phyloP scores from a whole-genome alignment of 2,329 filamentous ascomycete species.

The Fusarium tuaranense region DNA sequence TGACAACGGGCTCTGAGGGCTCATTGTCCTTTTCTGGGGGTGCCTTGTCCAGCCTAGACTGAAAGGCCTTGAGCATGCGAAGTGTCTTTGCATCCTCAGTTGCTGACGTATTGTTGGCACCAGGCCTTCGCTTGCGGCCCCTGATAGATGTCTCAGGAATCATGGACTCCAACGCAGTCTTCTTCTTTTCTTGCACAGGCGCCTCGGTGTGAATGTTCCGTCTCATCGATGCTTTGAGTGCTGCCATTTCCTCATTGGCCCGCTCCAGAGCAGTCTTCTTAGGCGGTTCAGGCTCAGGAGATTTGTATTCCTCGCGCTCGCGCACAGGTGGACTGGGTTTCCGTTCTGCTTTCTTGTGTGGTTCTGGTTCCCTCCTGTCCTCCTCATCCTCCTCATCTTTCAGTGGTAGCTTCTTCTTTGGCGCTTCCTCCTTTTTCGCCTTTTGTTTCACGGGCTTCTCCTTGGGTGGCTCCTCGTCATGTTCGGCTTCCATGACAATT shows the following conservation, averaged over 20 bases:
- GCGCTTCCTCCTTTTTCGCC: conserved; percentile 46
- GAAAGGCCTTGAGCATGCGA: conserved; percentile 82
- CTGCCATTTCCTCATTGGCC: conserved; percentile 84
- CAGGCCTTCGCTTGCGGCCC: conserved; percentile 76
- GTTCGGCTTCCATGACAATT: conserved; percentile 71
- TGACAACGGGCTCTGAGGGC: conserved; percentile 26
- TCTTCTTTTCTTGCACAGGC: conserved; percentile 68
- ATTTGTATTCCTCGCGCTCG: conserved; percentile 28
- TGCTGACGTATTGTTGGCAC: conserved; percentile 62
- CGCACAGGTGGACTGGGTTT: conserved; percentile 27
- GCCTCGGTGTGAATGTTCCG: conserved; percentile 65
- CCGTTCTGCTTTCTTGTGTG: conserved; percentile 16
- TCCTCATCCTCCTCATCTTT: conserved; percentile 27
- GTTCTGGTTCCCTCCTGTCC: conserved; percentile 7
- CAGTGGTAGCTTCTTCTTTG: conserved; percentile 29
- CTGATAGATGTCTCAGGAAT: conserved; percentile 78
- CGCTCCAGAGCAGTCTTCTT: conserved; percentile 70
- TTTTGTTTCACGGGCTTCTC: conserved; percentile 42
- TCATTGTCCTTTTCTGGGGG: conserved; percentile 53
- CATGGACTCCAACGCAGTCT: conserved; percentile 77
- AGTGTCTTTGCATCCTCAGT: conserved; percentile 74
- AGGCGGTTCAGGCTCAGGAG: conserved; percentile 45
- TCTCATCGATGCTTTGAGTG: conserved; percentile 85
- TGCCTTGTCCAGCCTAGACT: conserved; percentile 75
- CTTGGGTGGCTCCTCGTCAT: conserved; percentile 45